Evolutionary conservation across 83 land plant genomes (phyloP), one percentile per base, ranked within the genome.

Genomic region (Diphasiastrum complanatum): DNA sequence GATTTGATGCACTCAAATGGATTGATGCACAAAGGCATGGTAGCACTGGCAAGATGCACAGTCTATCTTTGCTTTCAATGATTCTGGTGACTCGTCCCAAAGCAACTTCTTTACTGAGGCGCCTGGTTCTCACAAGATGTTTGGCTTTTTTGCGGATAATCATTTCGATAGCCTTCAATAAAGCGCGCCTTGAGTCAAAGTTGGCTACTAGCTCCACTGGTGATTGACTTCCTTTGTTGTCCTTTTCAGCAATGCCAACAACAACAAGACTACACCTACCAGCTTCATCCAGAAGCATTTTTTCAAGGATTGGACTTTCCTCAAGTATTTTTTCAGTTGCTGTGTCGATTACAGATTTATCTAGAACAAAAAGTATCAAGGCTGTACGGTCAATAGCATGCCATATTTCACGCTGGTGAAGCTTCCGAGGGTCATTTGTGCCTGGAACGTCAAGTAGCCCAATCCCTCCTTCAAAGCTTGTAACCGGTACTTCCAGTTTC

Each of bases 321-420:
- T 5, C 58, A 14, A 54, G 29, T 6, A 25, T 12, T 25, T 23
- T 25, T 31, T 54, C 36, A 5, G 58, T 54, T 26, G 16, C 24
- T 5, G 5, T n/a, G 29, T 54, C 58, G 33, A 54, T 27, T n/a
- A 54, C 58, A 31, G 58, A 54, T 33, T 54, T 54, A 25, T 54
- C 58, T 31, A 54, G 24, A 23, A 54, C 34, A 4, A 54, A 33
- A n/a, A 54, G 33, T 25, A 54, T 54, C 58, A 54, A 31, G 11
- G 58, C 16, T 28, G 58, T 54, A 6, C 58, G 30, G 24, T 54
- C 58, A 54, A 54, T 54, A 28, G 58, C 58, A 54, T 54, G 33
- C 24, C 58, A 25, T 54, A 33, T 54, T 31, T 54, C 58, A 26
- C 58, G 58, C n/a, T 54, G 58, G 29, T 54, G 58, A 27, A 54